These are phyloP conservation scores for Apiotrichum domesticum DNA, from an alignment of 1,284 basidiomycete genomes.

Conservation along the genomic window DNA sequence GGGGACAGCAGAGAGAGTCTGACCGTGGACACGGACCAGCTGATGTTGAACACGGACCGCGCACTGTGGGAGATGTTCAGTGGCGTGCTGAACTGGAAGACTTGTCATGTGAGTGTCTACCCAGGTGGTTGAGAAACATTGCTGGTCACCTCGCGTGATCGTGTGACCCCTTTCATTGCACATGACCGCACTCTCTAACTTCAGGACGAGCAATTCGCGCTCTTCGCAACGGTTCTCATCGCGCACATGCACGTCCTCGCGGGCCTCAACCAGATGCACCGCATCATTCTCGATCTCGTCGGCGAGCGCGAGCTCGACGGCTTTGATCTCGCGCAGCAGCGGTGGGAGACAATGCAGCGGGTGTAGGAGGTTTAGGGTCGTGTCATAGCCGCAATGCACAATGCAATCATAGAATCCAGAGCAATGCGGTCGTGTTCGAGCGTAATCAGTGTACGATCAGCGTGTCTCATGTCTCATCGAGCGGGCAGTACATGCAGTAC, in stretches of 20 bases:
- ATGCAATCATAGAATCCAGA: too few relatives aligned
- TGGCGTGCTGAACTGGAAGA: conserved; percentile 19
- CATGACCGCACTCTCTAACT: background rate
- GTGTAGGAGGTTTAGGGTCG: background rate
- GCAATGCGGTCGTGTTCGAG: too few relatives aligned
- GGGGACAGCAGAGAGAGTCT: background rate
- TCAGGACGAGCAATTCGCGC: conserved; percentile 40
- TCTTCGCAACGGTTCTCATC: conserved; percentile 40
- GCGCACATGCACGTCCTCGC: conserved; percentile 32
- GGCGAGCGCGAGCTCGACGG: conserved; percentile 39
- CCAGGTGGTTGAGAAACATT: too few relatives aligned
- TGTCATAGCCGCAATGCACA: too few relatives aligned
- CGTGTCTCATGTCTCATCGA: too few relatives aligned
- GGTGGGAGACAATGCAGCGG: conserved; percentile 21
- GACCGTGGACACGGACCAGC: background rate
- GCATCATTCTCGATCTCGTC: conserved; percentile 30
- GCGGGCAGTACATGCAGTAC: too few relatives aligned
- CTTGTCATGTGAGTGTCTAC: conserved; percentile 17
- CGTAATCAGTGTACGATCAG: too few relatives aligned
- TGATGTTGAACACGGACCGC: background rate
- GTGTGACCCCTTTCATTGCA: too few relatives aligned
- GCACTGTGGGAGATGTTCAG: conserved; percentile 7
- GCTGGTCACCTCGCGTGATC: too few relatives aligned
- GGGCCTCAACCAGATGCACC: conserved; percentile 37
- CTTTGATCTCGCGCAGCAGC: conserved; percentile 32